Evolutionary conservation across 2,329 filamentous ascomycete genomes (phyloP), one percentile per base, ranked within the genome.

Genomic region (Nannizziopsis barbatae): DNA sequence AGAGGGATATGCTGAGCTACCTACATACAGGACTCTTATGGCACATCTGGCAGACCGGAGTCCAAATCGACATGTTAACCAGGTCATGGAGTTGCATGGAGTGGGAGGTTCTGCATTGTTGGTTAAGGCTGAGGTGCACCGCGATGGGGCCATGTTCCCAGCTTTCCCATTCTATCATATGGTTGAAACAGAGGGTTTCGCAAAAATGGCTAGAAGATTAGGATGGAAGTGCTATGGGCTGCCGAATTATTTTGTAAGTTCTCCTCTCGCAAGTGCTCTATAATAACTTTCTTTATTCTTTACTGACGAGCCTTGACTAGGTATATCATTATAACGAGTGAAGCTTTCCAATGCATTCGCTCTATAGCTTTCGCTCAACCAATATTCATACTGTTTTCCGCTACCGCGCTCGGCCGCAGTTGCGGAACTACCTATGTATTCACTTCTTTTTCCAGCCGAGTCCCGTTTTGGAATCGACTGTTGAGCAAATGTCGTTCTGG

Each of bases 131-230:
- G 89, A 96, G 51, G 92, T 98, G 18, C 92, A 98, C 65, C 80
- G 92, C 20, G 92, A 98, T 61, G 92, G 92, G 15, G 90, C 92
- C 63, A 98, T 96, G 90, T 98, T 98, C 70, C 92, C 92, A 14
- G 79, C 92, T 0, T 98, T 98, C 63, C 70, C 90, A 2, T 98
- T 98, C 63, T 96, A 95, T 64, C 84, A 98, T 66, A 74, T 98
- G 52, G 93, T 98, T 52, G 92, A 98, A 73, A 96, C 92, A 0
- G 92, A 98, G 62, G 92, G 92, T 0, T 98, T 98, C 61, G 89
- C 92, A 14, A 95, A 90, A 70, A 98, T 98, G 92, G 89, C 89
- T 10, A 83, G 79, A 64, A 75, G 92, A 55, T 67, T 98, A 61
- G 88, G 88, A 42, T 95, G 88, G 81, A 75, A 83, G 53, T 78